Evolutionary conservation across 2,329 filamentous ascomycete genomes (phyloP).

Genomic region (Fusarium nisikadoi): DNA sequence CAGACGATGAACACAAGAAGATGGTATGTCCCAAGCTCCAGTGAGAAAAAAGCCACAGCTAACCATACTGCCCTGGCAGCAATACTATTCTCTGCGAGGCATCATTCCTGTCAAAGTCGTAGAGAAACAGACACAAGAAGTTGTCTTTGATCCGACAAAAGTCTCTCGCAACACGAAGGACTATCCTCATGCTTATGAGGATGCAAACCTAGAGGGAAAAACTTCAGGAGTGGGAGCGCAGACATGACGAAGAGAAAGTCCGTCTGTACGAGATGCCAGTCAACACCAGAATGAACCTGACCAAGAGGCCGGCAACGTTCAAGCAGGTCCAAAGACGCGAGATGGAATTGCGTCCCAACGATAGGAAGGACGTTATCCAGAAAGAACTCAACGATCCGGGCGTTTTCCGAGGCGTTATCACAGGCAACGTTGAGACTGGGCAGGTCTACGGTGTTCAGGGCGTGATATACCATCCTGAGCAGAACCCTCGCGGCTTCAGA

Average conservation of each 20-base stretch:
- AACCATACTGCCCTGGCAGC: neutral
- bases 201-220: neutral
- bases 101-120: neutral
- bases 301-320: neutral
- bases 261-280: neutral
- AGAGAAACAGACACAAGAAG: neutral
- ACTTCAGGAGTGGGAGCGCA: neutral
- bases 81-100: constrained; percentile 5
- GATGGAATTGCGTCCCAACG: neutral
- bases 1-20: constrained; percentile 4
- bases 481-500: accelerated
- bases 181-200: neutral
- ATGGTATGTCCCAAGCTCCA: neutral
- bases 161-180: neutral
- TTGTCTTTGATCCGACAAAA: neutral
- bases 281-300: neutral
- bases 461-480: constrained; percentile 2
- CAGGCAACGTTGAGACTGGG: neutral
- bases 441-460: neutral
- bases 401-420: neutral
- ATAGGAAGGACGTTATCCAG: neutral
- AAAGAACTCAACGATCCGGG: constrained; percentile 2
- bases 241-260: neutral
- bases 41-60: too few relatives aligned
- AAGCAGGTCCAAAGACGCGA: neutral